These are phyloP conservation scores for Lachnellula suecica DNA, from an alignment of 2,329 filamentous ascomycete genomes.

Conservation along the genomic window DNA sequence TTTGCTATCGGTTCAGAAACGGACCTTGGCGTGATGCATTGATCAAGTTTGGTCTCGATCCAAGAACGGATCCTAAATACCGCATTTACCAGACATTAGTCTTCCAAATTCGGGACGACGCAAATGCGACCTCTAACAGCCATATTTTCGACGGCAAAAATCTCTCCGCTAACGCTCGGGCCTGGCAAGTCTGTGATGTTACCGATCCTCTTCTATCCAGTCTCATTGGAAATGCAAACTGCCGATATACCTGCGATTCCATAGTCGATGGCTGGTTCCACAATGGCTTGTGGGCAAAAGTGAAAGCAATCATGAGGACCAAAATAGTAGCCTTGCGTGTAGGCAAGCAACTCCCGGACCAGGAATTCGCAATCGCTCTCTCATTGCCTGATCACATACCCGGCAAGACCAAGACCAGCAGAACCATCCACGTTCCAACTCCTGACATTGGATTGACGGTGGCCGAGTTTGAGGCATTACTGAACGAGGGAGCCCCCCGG, in stretches of 20 bases:
- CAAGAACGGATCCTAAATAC: constrained; percentile 72
- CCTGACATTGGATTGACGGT: constrained; percentile 29
- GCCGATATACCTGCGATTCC: constrained; percentile 58
- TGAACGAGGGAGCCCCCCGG: constrained; percentile 4
- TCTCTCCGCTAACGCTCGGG: constrained; percentile 77
- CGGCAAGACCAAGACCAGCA: constrained; percentile 16
- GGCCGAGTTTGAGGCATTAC: constrained; percentile 21
- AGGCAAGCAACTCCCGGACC: constrained; percentile 48
- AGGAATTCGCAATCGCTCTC: constrained; percentile 45
- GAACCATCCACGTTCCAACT: constrained; percentile 24
- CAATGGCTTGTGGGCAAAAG: constrained; percentile 78
- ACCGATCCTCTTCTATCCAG: constrained; percentile 71
- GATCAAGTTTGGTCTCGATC: constrained; percentile 83
- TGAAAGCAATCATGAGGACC: constrained; percentile 82
- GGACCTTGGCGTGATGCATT: constrained; percentile 91
- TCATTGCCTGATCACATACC: constrained; percentile 32
- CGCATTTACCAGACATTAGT: constrained; percentile 86
- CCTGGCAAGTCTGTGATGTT: constrained; percentile 94
- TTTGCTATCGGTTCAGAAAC: constrained; percentile 88
- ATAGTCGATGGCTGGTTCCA: constrained; percentile 79
- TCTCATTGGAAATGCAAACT: constrained; percentile 63
- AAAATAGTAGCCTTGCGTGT: constrained; percentile 73
- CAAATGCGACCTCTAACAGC: constrained; percentile 39
- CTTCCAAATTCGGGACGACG: constrained; percentile 58
- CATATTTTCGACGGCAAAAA: constrained; percentile 83